phyloP scores from a whole-genome alignment of 495 filamentous ascomycete species.

The Cairneyella variabilis region DNA sequence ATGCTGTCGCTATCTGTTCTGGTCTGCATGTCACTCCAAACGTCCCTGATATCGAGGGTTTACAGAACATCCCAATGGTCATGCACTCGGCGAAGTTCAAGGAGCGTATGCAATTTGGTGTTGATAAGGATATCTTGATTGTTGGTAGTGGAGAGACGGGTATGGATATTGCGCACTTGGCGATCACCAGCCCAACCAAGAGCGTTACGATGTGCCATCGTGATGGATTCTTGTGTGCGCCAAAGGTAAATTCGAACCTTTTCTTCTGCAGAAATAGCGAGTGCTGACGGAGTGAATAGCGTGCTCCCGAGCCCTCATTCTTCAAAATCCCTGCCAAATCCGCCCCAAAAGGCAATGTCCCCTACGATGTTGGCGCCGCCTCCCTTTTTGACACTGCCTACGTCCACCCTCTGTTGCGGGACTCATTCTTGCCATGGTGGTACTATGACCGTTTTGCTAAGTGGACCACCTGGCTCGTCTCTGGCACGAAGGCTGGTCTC shows the following conservation, averaged over 20 bases:
- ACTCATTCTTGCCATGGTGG: constrained; percentile 35
- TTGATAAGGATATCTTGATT: constrained; percentile 35
- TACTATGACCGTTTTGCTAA: constrained; percentile 38
- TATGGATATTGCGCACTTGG: constrained; percentile 38
- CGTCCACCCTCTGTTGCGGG: constrained; percentile 37
- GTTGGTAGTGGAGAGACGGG: constrained; percentile 42
- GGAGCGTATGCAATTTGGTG: constrained; percentile 32
- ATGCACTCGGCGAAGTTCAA: constrained; percentile 44
- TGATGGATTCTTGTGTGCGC: constrained; percentile 37
- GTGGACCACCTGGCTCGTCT: constrained; percentile 35
- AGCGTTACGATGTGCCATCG: constrained; percentile 38
- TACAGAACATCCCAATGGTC: constrained; percentile 33
- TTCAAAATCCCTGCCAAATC: neutral
- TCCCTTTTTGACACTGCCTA: constrained; percentile 46
- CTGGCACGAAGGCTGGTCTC: constrained; percentile 34
- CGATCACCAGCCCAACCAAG: constrained; percentile 35
- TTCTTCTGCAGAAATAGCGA: neutral
- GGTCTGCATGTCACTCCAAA: constrained; percentile 39
- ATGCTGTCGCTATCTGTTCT: constrained; percentile 40
- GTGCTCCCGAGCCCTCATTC: constrained; percentile 2
- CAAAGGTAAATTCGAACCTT: constrained; percentile 26
- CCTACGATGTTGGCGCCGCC: constrained; percentile 38
- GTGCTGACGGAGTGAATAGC: neutral
- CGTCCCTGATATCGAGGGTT: constrained; percentile 34
- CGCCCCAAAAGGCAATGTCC: constrained; percentile 28